Evolutionary conservation across 1,139 yeast species (phyloP), one percentile per base, ranked within the genome.

Genomic region (Suhomyces choctaworum): DNA sequence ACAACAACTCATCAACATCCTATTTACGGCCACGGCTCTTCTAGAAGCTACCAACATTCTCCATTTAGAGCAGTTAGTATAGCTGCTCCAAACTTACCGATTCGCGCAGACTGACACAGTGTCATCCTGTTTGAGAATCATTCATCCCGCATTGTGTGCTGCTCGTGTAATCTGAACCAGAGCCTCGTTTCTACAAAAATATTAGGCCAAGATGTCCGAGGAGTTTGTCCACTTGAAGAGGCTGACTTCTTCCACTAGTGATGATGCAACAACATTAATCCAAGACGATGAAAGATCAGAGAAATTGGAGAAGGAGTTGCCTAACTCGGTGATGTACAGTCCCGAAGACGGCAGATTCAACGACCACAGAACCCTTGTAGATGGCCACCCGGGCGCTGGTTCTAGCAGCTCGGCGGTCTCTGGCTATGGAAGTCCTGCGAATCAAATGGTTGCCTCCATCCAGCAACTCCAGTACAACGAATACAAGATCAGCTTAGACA

Each of bases 391-490:
- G 9, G 62, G 60, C 3, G 12, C 32, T 16, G 34, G 45, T 15
- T 31, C 40, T 16, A 17, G 20, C 20, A 17, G 20, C 20, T 7
- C 6, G 6, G 8, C 20, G 20, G 7, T 17, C 20, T 8, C 8
- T 6, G 34, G 20, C 20, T 16, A 25, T 31, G 36, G 21, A 11
- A 31, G 32, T 9, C 32, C 38, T 21, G 44, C 47, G 16, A 45
- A 45, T 16, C 48, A 54, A 7, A 43, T 67, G 26, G 58, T 68
- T 49, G 59, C 80, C 13, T 79, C 83, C 29, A 54, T 81, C 16
- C 77, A 79, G 41, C 94, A 86, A 50, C 57, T 80, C 19, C 82
- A 78, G 40, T 87, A 83, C 57, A 84, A 84, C 51, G 79, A 80
- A 44, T 80, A 80, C 60, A 73, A 81, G 37, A 62, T 77, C 3